A percentile compares a stretch with the other conserved stretches of the same genome.
phyloP scores from a whole-genome alignment of 2,329 filamentous ascomycete species.

The Beauveria australis region DNA sequence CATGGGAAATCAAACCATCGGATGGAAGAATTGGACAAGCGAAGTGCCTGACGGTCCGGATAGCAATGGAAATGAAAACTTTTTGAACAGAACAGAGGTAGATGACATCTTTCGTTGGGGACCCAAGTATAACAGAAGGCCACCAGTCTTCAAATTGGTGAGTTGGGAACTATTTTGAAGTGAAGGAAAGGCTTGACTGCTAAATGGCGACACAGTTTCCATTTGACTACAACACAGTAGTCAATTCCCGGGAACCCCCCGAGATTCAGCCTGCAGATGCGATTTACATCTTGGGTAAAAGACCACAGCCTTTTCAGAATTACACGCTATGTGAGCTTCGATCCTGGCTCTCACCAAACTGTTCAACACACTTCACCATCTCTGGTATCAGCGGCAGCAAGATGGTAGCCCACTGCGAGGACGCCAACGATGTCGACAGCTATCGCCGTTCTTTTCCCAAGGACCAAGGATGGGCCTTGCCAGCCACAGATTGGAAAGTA shows the following conservation, averaged over 20 bases:
- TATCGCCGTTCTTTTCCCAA: slow-evolving; percentile 39
- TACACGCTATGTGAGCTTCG: slow-evolving; percentile 63
- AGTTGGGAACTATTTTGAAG: slow-evolving; percentile 18
- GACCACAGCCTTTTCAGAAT: slow-evolving; percentile 23
- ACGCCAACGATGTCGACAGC: slow-evolving; percentile 41
- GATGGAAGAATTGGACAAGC: slow-evolving; percentile 26
- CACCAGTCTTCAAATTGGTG: slow-evolving; percentile 44
- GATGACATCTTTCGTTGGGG: slow-evolving; percentile 68
- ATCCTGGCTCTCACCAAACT: slow-evolving; percentile 55
- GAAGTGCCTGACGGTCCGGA: slow-evolving; percentile 28
- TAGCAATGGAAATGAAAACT: slow-evolving; percentile 22
- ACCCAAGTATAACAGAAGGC: slow-evolving; percentile 36
- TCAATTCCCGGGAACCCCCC: slow-evolving; percentile 35
- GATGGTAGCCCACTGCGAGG: slow-evolving; percentile 55
- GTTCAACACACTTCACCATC: slow-evolving; percentile 54
- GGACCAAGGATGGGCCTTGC: slow-evolving; percentile 22
- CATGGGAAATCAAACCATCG: slow-evolving; percentile 25
- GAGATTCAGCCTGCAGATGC: slow-evolving; percentile 31
- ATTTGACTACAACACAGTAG: slow-evolving; percentile 55
- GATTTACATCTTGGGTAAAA: slow-evolving; percentile 59
- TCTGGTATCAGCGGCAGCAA: slow-evolving; percentile 49
- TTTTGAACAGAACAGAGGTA: slow-evolving; percentile 49
- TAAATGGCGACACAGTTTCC: slow-evolving; percentile 36
- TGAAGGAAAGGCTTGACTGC: slow-evolving; percentile 8
- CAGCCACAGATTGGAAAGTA: slow-evolving; percentile 42